Conservation (phyloP, 345 rosid species). For the Pistacia integerrima region DNA sequence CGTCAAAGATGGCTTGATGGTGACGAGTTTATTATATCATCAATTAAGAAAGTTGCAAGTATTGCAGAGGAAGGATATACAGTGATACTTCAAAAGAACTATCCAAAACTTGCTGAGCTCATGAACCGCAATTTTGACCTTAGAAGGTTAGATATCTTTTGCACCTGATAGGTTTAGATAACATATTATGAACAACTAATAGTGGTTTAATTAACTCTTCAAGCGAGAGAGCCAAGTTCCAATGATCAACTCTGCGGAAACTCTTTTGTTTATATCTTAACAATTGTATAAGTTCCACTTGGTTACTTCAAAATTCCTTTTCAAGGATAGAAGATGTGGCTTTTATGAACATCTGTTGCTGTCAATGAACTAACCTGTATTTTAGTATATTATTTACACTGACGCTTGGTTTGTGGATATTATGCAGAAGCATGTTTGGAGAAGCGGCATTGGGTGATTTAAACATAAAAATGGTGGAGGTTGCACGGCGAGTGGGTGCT, state of each 20-base stretch:
- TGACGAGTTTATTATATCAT: conserved; percentile 66
- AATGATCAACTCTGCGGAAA: too few species aligned
- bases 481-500: conserved; percentile 75
- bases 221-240: background rate
- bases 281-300: background rate
- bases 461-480: conserved; percentile 91
- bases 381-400: background rate
- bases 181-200: background rate
- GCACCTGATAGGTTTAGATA: background rate
- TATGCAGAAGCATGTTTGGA: conserved; percentile 75
- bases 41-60: conserved; percentile 72
- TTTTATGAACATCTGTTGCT: background rate
- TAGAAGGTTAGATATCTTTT: conserved; percentile 53
- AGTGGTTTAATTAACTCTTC: background rate
- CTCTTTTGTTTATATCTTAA: background rate
- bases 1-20: conserved; percentile 90
- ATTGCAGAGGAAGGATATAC: conserved; percentile 65
- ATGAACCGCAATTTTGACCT: conserved; percentile 87
- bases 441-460: conserved; percentile 70
- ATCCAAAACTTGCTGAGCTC: conserved; percentile 63
- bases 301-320: background rate
- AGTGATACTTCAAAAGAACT: conserved; percentile 63
- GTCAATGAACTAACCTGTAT: background rate
- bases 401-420: background rate
- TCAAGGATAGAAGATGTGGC: background rate